phyloP scores from a whole-genome alignment of 2,329 filamentous ascomycete genomes.

The Cladophialophora immunda region DNA sequence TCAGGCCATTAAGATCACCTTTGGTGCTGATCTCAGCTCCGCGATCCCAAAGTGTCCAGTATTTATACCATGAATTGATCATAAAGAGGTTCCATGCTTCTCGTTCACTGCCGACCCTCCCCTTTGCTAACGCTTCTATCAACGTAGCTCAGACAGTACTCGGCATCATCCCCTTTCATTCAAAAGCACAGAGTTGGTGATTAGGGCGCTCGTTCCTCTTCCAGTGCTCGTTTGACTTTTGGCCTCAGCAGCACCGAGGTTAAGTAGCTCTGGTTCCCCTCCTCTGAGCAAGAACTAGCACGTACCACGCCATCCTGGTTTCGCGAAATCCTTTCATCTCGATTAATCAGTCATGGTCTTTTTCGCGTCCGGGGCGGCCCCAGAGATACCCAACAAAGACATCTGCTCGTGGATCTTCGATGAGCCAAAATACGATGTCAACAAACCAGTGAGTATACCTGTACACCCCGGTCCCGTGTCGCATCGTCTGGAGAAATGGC shows the following conservation, averaged over 20 bases:
- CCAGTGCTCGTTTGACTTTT: background rate
- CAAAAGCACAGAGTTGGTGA: background rate
- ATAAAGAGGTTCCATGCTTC: background rate
- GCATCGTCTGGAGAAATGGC: too few species aligned
- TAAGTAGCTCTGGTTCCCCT: background rate
- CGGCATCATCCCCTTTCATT: background rate
- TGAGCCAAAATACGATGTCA: slow-evolving; percentile 56
- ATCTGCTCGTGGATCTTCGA: slow-evolving; percentile 66
- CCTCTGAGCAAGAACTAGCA: background rate
- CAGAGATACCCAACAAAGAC: slow-evolving; percentile 57
- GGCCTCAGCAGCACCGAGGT: background rate
- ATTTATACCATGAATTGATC: background rate
- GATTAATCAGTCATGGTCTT: slow-evolving; percentile 16
- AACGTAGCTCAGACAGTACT: too few species aligned
- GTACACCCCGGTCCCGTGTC: too few species aligned
- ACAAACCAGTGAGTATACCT: slow-evolving; percentile 54
- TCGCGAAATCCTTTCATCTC: background rate
- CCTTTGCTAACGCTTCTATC: too few species aligned
- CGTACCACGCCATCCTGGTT: background rate
- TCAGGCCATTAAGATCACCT: background rate
- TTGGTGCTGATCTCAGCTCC: background rate
- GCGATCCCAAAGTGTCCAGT: background rate
- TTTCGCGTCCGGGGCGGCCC: slow-evolving; percentile 6
- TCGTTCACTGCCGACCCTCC: background rate
- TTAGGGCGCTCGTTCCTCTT: background rate